Percentiles rank a stretch among this genome's conserved stretches.
phyloP scores from a whole-genome alignment of 345 rosid genomes.

The Citrus hindsii region DNA sequence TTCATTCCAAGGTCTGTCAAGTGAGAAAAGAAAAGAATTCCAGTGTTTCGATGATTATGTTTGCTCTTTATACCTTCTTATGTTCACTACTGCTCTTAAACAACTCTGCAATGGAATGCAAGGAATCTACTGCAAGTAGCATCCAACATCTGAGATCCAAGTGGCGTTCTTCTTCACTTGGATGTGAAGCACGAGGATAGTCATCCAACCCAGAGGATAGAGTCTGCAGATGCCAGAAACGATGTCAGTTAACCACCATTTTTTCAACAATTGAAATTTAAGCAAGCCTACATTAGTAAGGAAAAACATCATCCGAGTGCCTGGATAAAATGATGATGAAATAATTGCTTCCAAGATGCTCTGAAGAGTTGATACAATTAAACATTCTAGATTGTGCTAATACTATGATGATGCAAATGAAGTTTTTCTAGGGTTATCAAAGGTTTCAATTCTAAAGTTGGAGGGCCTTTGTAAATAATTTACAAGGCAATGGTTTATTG shows the following conservation, averaged over 20 bases:
- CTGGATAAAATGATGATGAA: neutral
- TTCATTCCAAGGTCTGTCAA: conserved; percentile 9
- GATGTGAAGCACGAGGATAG: conserved; percentile 96
- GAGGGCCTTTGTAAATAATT: neutral
- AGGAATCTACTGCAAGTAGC: conserved; percentile 87
- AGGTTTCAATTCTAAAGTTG: neutral
- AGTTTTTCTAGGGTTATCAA: neutral
- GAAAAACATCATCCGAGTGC: neutral
- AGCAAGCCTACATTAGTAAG: neutral
- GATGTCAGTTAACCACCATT: conserved; percentile 6
- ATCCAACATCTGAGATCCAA: conserved; percentile 97
- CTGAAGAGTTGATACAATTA: neutral
- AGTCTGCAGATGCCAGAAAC: conserved; percentile 40
- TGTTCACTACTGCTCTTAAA: conserved; percentile 31
- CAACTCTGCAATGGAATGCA: conserved; percentile 63
- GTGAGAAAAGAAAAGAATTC: conserved; percentile 1
- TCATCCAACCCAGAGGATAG: conserved; percentile 88
- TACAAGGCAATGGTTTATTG: neutral
- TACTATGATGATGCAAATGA: neutral
- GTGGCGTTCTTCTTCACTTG: conserved; percentile 83
- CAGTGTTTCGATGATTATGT: neutral
- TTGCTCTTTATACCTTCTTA: conserved; percentile 39
- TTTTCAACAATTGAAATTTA: neutral
- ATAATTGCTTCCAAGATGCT: neutral
- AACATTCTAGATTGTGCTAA: neutral